Evolutionary conservation across 306 rosid species (phyloP), one percentile per base, ranked within the genome.

Genomic region (Potentilla sterilis): DNA sequence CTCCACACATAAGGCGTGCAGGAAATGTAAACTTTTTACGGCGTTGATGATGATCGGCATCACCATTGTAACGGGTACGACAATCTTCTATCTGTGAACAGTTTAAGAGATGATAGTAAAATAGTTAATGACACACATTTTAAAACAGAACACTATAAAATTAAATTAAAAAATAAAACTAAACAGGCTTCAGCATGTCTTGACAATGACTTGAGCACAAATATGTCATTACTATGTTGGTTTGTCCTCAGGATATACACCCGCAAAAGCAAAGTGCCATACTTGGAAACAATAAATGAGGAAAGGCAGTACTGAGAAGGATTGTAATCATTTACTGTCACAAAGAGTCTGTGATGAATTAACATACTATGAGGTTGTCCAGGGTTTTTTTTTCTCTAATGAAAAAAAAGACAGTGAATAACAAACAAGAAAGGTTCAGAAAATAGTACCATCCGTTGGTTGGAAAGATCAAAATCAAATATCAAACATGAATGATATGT

Each of bases 11-110:
- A 74, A 95, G 97, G 51, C 93, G 96, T 67, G 99, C 99, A 58
- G 99, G 99, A 83, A 95, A 95, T 15, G 92, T 72, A 63, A 92
- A 92, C 86, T 92, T 95, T 66, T 92, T 95, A 48, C 96, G 97
- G 52, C 92, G 93, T 75, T 87, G 97, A 84, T 95, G 99, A 81
- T 90, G 97, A 51, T 90, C 97, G 9, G 99, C 97, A 78, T 95
- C 99, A 24, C 99, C 97, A 73, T 95, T 95, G 79, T 95, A 95
- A 52, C 97, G 97, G 40, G 97, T 95, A 38, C 97, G 97, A 15
- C 97, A 95, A 76, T 95, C 99, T 86, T 92, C 97, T 76, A 95
- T 90, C 99, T 92, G 92, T 52, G 86, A 4, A 76, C 19, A 81
- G 69, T 58, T 75, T 77, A 59, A 52, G 79, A 73, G 54, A 69